Evolutionary conservation across 495 filamentous ascomycete genomes (phyloP), one percentile per base, ranked within the genome.

Genomic region (Xylaria telfairii): DNA sequence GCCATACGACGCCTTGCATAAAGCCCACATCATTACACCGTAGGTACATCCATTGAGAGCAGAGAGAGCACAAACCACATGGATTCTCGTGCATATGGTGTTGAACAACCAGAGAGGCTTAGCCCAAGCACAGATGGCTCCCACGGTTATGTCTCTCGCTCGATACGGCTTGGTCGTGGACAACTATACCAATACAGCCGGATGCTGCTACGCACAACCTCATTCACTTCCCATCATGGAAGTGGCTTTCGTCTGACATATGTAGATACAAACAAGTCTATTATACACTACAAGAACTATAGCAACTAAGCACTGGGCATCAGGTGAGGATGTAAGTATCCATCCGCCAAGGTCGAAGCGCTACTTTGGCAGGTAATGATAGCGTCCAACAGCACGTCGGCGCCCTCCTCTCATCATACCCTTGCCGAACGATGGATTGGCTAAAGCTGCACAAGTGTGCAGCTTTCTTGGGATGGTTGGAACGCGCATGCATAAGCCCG

Each of bases 1-100:
- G 62, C 67, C 72, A 75, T 76, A 75, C 74, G 72, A 76, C 71
- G 73, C 67, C 72, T 73, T 71, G 76, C 76, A 78, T 78, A 73
- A 73, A 68, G 72, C 71, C 74, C 66, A 71, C 71, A 69, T 73
- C 56, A 51, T 61, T 73, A 46, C 60, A 64, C 34, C 26, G 67
- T 19, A 47, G 56, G 47, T 54, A 65, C 56, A 51, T 42, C 34
- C 41, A 5, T 46, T 34, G 21, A 65, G 62, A 34, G 44, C 28
- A 34, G 61, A 47, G 44, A 67, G 53, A 37, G 17, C 66, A 74
- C 68, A 71, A 65, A 41, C n/a, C 26, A 41, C 21, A 51, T 44
- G 62, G 62, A 65, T 65, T 39, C 62, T 51, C 61, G 28, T 13
- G 62, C 56, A 59, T 37, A 59, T 59, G 15, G 1, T 37, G 56